Evolutionary conservation across 2,329 filamentous ascomycete species (phyloP), one percentile per base, ranked within the genome.

Genomic region (Ambrosiella beaveri): DNA sequence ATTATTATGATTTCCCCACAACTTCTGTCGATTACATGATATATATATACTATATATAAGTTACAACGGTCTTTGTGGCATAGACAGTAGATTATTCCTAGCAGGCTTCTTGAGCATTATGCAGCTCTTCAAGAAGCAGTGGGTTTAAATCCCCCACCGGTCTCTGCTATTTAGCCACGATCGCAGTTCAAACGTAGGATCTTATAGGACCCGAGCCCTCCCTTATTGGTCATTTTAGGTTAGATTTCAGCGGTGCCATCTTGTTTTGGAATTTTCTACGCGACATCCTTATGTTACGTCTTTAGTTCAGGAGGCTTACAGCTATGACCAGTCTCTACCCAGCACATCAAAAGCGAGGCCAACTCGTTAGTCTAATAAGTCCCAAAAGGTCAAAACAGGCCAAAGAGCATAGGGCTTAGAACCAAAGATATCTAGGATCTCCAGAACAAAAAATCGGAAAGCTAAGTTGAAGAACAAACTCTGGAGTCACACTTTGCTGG

Each of bases 171-270:
- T 27, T 4, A 11, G 7, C 39, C n/a, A 41, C 2, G 11, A n/a
- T 41, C 39, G 6, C 11, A 41, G 39, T 5, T 51, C 15, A 51
- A n/a, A 17, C 19, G 47, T 36, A 51, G 6, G 15, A 51, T 19
- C 17, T 11, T 19, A n/a, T 7, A 27, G 13, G 15, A 15, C 47
- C 47, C 47, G 35, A 15, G 9, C 19, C 35, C 27, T 35, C 47
- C 47, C 47, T 51, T 51, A 51, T 35, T 35, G 47, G 47, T 51
- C 47, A 51, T 51, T 51, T 51, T 51, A 51, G 47, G 47, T 51
- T 51, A 51, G 35, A 51, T 51, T 51, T 36, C 13, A 51, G 6
- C 17, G 11, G 12, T 19, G 39, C 3, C 12, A 7, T 15, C 35
- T 51, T 51, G 47, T 51, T 51, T 51, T 51, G 47, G 47, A 51